Base-by-base conservation (phyloP, 495 filamentous ascomycete species). In the Chaetomidium leptoderma region DNA sequence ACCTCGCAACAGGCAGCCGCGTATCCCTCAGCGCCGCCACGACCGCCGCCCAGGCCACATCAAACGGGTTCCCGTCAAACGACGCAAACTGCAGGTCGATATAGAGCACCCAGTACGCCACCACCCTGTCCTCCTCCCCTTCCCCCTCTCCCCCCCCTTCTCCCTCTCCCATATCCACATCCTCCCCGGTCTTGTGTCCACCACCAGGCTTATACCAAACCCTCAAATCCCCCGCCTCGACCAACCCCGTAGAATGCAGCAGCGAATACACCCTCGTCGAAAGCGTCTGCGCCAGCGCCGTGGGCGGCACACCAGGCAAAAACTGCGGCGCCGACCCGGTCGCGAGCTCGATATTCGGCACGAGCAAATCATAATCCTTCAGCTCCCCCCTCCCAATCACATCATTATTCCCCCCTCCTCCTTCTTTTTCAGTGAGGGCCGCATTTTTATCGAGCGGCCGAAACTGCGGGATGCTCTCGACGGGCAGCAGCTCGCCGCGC, bases 21-120 rank as follows among this genome's bases (percentile, higher is more conserved):
- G 89, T 92, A 70, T 92, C 82, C 24, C 77, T 76, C 50, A 98
- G 72, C n/a, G 93, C 93, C 21, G 90, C 86, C 35, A 96, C 61
- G 5, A 96, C 79, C 13, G 90, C 84, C 0, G 84, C 80, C 92
- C 92, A 97, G 0, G 89, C 89, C 3, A 86, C 87, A 60, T 97
- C 92, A 63, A 97, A 91, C 14, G 89, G 81, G 65, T 92, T 95
- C 0, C 92, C 92, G 50, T 95, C 92, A 14, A 95, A 81, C 0
- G 90, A 92, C 53, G 97, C 85, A 68, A 95, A 89, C 66, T 96
- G 80, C 24, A 95, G 71, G 71, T 96, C 91, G 58, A 98, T 91
- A 65, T 96, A 96, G 3, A 98, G 83, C 10, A 86, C 84, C 92
- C 92, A 98, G 68, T 90, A 97, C 6, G 85, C 92, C 69, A 89